Percentiles rank a stretch among this genome's conserved stretches.
phyloP scores from a whole-genome alignment of 352 stramenopile species.

The Globisporangium parvum region DNA sequence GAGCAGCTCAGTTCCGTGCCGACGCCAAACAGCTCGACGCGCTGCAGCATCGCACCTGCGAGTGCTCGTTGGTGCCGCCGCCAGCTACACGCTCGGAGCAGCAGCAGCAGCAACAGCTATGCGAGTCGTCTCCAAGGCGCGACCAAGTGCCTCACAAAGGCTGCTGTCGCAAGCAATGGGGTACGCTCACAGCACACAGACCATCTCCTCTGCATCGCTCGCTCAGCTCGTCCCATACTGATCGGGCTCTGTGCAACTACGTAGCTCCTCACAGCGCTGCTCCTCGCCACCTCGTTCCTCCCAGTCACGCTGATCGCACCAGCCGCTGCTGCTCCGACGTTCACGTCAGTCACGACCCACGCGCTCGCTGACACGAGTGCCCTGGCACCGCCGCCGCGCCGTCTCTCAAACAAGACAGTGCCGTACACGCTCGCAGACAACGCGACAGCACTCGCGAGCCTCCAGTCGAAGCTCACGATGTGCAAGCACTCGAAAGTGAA shows the following conservation, averaged over 20 bases:
- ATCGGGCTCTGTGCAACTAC: background rate
- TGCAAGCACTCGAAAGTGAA: conserved; percentile 64
- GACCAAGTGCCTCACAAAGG: conserved; percentile 3
- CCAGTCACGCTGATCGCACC: conserved; percentile 16
- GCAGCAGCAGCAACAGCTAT: too few species aligned
- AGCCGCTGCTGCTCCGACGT: background rate
- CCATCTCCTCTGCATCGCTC: background rate
- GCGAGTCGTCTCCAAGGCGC: background rate
- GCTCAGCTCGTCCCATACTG: background rate
- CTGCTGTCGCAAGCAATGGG: background rate
- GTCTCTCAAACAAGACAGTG: conserved; percentile 15
- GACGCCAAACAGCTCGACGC: background rate
- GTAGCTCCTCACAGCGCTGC: conserved; percentile 30
- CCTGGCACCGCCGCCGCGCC: background rate
- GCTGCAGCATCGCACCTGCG: background rate
- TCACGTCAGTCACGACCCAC: background rate
- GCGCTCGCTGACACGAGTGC: background rate
- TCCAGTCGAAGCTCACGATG: conserved; percentile 42
- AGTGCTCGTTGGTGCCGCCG: background rate
- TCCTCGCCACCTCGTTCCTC: conserved; percentile 35
- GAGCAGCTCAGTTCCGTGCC: too few species aligned
- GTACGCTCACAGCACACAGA: background rate
- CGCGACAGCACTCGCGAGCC: conserved; percentile 23
- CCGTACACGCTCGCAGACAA: conserved; percentile 33
- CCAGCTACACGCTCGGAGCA: background rate